These are phyloP conservation scores for Panellus pusillus DNA, from an alignment of 768 basidiomycete species.

Conservation along the genomic window DNA sequence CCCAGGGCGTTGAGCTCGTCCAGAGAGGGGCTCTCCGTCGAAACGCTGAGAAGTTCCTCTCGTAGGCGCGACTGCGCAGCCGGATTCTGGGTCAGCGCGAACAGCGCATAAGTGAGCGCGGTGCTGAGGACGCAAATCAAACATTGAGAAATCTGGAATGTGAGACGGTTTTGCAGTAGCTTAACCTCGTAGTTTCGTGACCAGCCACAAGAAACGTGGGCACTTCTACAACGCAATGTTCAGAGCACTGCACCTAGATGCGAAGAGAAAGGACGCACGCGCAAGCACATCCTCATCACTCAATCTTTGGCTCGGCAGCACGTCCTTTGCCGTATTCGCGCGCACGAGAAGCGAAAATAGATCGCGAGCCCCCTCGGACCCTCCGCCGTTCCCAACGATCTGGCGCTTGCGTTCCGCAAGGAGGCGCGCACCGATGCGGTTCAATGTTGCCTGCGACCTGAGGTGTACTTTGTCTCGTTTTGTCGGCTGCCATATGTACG, in stretches of 20 bases:
- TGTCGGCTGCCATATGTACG: slow-evolving; percentile 28
- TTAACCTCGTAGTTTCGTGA: slow-evolving; percentile 61
- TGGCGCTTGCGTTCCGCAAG: slow-evolving; percentile 48
- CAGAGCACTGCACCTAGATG: neutral
- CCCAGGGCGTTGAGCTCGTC: slow-evolving; percentile 8
- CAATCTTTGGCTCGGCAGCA: slow-evolving; percentile 53
- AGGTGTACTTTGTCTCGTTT: slow-evolving; percentile 12
- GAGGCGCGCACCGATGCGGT: slow-evolving; percentile 49
- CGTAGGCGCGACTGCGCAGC: slow-evolving; percentile 1
- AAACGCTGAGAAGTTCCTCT: neutral
- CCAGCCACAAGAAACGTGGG: slow-evolving; percentile 62
- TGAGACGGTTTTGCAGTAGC: no score
- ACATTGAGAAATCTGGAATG: no score
- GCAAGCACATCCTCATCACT: slow-evolving; percentile 61
- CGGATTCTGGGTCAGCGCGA: slow-evolving; percentile 3
- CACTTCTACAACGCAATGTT: slow-evolving; percentile 40
- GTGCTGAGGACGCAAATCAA: neutral
- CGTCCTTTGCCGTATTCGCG: slow-evolving; percentile 64
- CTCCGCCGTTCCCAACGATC: slow-evolving; percentile 28
- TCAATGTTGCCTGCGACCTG: slow-evolving; percentile 41
- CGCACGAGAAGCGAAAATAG: slow-evolving; percentile 58
- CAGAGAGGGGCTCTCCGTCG: slow-evolving; percentile 4
- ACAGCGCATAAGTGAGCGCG: slow-evolving; percentile 2
- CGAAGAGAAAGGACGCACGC: slow-evolving; percentile 34
- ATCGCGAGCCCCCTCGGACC: slow-evolving; percentile 42